Evolutionary conservation across 345 rosid genomes (phyloP).

Genomic region (Syzygium jambos): DNA sequence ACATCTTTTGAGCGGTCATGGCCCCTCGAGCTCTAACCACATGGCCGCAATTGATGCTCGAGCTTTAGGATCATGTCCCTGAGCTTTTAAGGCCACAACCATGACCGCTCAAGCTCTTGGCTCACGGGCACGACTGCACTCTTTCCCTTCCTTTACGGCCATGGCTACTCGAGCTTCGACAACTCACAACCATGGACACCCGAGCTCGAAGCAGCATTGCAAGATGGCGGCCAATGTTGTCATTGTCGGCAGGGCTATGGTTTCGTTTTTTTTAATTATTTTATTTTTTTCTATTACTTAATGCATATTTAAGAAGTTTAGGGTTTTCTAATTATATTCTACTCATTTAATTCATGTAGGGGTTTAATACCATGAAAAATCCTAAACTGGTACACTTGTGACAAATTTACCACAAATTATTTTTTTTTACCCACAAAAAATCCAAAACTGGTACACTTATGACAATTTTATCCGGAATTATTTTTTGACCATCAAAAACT

Average conservation of each 20-base stretch:
- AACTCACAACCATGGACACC: neutral
- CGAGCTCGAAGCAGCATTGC: neutral
- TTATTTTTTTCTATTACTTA: accelerated
- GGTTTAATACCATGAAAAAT: no score
- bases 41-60: no score
- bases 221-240: neutral
- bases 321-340: neutral
- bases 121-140: no score
- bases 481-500: no score
- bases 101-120: neutral
- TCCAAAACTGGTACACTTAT: no score
- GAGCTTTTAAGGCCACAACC: neutral
- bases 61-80: no score
- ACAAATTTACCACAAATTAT: no score
- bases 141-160: neutral
- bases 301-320: neutral
- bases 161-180: neutral
- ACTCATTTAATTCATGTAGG: neutral
- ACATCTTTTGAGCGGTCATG: no score
- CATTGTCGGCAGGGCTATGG: neutral
- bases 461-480: no score
- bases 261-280: neutral
- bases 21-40: no score
- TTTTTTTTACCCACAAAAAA: no score
- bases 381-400: no score